These are phyloP conservation scores for Pythium biforme DNA, from an alignment of 352 stramenopile species.

Conservation along the genomic window DNA sequence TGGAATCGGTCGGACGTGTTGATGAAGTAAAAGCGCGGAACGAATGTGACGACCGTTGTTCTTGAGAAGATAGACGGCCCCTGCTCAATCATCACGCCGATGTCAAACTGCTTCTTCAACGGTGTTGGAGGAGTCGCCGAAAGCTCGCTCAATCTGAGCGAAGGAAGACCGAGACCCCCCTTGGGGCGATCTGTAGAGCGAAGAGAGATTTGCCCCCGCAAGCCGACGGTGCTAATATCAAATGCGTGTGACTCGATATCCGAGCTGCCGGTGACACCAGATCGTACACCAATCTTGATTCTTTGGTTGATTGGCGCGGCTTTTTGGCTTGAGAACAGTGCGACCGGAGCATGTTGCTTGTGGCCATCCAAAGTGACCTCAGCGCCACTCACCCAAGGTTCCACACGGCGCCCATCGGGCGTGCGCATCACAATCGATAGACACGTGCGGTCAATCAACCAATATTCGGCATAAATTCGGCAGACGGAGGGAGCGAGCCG, in stretches of 20 bases:
- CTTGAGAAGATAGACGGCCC: conserved; percentile 71
- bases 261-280: conserved; percentile 24
- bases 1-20: conserved; percentile 68
- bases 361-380: conserved; percentile 11
- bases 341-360: conserved; percentile 49
- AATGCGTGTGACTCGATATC: conserved; percentile 75
- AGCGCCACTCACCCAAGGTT: conserved; percentile 28
- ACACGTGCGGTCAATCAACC: conserved; percentile 79
- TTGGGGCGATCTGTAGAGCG: conserved; percentile 44
- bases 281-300: conserved; percentile 70
- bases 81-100: conserved; percentile 87
- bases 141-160: conserved; percentile 43
- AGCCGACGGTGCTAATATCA: conserved; percentile 74
- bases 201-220: conserved; percentile 72
- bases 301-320: conserved; percentile 48
- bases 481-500: conserved; percentile 55
- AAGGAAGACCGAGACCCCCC: conserved; percentile 34
- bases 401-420: conserved; percentile 50
- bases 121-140: conserved; percentile 21
- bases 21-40: conserved; percentile 79
- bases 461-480: conserved; percentile 80
- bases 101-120: conserved; percentile 75
- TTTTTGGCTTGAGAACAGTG: conserved; percentile 69
- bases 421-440: conserved; percentile 73
- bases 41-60: conserved; percentile 76